These are phyloP conservation scores for Phlegmacium glaucopus DNA, from an alignment of 768 basidiomycete species.

Conservation along the genomic window DNA sequence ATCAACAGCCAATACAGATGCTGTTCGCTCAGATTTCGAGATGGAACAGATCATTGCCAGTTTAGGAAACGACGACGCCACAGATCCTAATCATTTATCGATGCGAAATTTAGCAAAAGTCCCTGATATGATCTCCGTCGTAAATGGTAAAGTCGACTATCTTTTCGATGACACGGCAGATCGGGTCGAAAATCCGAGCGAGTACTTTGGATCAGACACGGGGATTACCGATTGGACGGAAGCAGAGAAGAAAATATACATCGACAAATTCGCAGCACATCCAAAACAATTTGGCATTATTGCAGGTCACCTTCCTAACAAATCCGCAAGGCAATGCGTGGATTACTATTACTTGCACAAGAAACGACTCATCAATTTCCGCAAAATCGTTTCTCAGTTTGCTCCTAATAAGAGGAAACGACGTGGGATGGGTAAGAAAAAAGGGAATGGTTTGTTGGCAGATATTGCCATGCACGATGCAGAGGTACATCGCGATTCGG, in stretches of 20 bases:
- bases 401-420: constrained; percentile 66
- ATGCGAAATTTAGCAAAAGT: constrained; percentile 80
- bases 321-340: constrained; percentile 86
- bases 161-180: constrained; percentile 86
- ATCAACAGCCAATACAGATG: constrained; percentile 76
- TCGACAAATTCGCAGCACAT: constrained; percentile 76
- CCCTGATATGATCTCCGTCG: constrained; percentile 86
- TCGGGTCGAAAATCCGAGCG: constrained; percentile 67
- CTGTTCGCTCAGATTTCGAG: constrained; percentile 91
- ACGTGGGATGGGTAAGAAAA: constrained; percentile 64
- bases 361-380: constrained; percentile 82
- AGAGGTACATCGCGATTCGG: constrained; percentile 36
- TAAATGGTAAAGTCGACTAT: constrained; percentile 55
- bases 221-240: constrained; percentile 88
- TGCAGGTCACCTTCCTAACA: constrained; percentile 73
- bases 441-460: constrained; percentile 75
- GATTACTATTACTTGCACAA: constrained; percentile 95
- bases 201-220: constrained; percentile 71
- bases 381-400: constrained; percentile 64
- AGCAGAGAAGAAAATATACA: constrained; percentile 74
- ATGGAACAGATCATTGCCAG: constrained; percentile 98
- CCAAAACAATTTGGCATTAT: constrained; percentile 98
- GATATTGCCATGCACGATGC: constrained; percentile 81
- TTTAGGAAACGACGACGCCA: constrained; percentile 86
- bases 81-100: constrained; percentile 89